Evolutionary conservation across 257 asterid genomes (phyloP), one percentile per base, ranked within the genome.

Genomic region (Nemophila menziesii): DNA sequence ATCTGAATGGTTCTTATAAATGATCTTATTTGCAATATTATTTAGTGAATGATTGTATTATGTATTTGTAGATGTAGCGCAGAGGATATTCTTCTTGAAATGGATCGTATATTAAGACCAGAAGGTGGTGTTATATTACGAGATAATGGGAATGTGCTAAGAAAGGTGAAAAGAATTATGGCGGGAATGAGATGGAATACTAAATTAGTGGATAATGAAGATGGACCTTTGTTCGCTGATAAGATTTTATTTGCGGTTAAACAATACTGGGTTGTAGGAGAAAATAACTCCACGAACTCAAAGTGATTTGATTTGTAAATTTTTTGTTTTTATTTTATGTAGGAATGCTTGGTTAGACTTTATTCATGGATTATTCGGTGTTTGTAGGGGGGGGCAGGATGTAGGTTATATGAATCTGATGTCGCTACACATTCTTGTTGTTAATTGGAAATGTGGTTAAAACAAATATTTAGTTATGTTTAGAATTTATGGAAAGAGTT

Each of bases 51-150:
- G 0, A 27, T 19, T 44, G 43, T 7, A 33, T 5, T 21, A 9
- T 22, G 43, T 20, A 2, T 5, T 8, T 41, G 54, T 52, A 68
- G 75, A 51, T 68, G 75, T 44, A 55, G 41, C 20, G 44, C 27
- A 8, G 75, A 63, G 52, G 67, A 63, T 36, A 68, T 68, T 52
- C 64, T 68, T 10, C 23, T 68, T 16, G 75, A 68, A 48, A 57
- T 68, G 68, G 71, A 68, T 39, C 44, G 75, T 19, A 63, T 68
- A 45, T 54, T 68, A 7, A 55, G 75, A 19, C 75, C 75, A 36
- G 75, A 68, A 59, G 75, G 75, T 3, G 68, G 71, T 16, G 65
- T 68, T 46, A 68, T 68, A 51, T 51, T 68, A 23, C 67, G 75
- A 17, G 75, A 68, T 45, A 20, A 59, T 43, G 71, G 50, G 14